Evolutionary conservation across 2,329 filamentous ascomycete species (phyloP).

Genomic region (Chaetoscypha palmicola): DNA sequence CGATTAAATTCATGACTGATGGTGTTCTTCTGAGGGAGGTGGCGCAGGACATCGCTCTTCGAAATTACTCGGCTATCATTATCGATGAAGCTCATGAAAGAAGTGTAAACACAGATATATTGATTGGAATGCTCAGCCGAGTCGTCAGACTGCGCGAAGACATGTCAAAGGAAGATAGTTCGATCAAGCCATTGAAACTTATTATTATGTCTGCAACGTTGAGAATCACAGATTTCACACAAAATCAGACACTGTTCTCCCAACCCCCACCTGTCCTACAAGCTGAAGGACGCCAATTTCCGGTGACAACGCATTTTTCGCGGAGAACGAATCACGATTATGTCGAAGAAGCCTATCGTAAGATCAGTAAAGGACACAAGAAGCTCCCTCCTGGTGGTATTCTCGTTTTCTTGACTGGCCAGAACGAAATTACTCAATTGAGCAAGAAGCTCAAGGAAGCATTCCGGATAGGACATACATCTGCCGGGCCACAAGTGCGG

Average conservation of each 20-base stretch:
- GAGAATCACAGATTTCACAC: slow-evolving; percentile 80
- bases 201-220: slow-evolving; percentile 98
- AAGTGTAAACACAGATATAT: slow-evolving; percentile 93
- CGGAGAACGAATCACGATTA: slow-evolving; percentile 80
- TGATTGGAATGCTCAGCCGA: slow-evolving; percentile 95
- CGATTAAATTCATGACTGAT: slow-evolving; percentile 98
- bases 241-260: slow-evolving; percentile 74
- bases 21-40: slow-evolving; percentile 91
- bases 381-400: slow-evolving; percentile 89
- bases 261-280: slow-evolving; percentile 75
- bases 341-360: slow-evolving; percentile 80
- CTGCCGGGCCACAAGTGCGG: slow-evolving; percentile 59
- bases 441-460: slow-evolving; percentile 68
- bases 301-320: slow-evolving; percentile 84
- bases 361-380: slow-evolving; percentile 78
- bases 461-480: slow-evolving; percentile 40
- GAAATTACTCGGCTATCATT: slow-evolving; percentile 86
- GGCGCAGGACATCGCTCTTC: slow-evolving; percentile 77
- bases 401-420: slow-evolving; percentile 88
- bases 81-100: slow-evolving; percentile 97
- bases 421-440: slow-evolving; percentile 83
- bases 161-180: slow-evolving; percentile 63
- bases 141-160: slow-evolving; percentile 78
- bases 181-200: slow-evolving; percentile 74
- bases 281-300: slow-evolving; percentile 85